Evolutionary conservation across 176 grass and related monocot species (phyloP).

Genomic region (Hordeum marinum): DNA sequence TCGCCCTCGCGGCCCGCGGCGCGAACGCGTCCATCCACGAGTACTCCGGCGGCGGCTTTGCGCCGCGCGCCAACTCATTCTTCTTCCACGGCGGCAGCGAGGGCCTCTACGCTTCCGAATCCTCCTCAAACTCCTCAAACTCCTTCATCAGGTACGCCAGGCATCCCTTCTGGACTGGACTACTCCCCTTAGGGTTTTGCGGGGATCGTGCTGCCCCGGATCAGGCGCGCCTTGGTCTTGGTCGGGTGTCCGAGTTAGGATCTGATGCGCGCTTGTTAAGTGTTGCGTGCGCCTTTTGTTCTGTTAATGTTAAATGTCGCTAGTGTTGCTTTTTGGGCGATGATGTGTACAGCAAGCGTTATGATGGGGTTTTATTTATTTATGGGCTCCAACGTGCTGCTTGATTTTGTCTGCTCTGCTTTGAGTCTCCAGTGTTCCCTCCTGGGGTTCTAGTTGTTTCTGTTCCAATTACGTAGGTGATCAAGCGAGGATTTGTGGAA

Average conservation of each 20-base stretch:
- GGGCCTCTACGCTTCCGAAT: slow-evolving; percentile 80
- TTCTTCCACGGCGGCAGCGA: slow-evolving; percentile 99
- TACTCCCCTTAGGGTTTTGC: slow-evolving; percentile 18
- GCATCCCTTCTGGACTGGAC: neutral
- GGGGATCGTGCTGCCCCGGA: neutral
- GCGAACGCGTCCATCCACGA: slow-evolving; percentile 82
- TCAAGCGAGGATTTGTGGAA: neutral
- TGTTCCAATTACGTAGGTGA: neutral
- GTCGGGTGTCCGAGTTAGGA: neutral
- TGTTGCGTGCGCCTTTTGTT: neutral
- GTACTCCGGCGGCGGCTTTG: slow-evolving; percentile 64
- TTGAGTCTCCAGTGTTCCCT: neutral
- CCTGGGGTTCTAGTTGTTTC: neutral
- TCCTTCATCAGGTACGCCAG: slow-evolving; percentile 73
- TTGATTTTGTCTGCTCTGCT: neutral
- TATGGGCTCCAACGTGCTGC: neutral
- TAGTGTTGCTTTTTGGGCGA: neutral
- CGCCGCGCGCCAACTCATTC: slow-evolving; percentile 87
- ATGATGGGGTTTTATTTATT: neutral
- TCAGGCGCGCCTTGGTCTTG: neutral
- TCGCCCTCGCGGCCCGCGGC: slow-evolving; percentile 24
- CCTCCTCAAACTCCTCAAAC: slow-evolving; percentile 42
- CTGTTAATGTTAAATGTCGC: slow-evolving; percentile 17
- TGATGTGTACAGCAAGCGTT: neutral
- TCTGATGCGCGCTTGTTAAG: neutral